phyloP scores from a whole-genome alignment of 495 filamentous ascomycete genomes.

The Parachaetomium inaequale region DNA sequence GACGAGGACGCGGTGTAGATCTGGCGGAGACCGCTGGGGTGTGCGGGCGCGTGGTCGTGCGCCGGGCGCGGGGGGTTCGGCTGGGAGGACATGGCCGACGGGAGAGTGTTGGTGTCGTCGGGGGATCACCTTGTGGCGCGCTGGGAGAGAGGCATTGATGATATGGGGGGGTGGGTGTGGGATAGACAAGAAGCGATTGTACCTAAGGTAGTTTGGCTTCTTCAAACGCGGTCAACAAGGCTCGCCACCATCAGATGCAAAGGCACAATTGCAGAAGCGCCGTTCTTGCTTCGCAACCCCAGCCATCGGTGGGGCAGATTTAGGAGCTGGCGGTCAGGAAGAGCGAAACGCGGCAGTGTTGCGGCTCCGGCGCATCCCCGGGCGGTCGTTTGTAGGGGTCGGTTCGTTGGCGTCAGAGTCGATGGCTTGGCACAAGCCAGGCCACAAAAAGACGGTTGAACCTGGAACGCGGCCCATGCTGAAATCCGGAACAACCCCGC shows the following conservation, averaged over 20 bases:
- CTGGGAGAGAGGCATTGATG: constrained; percentile 5
- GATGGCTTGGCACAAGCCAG: not conserved
- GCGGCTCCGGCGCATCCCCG: constrained; percentile 8
- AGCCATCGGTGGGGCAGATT: constrained; percentile 6
- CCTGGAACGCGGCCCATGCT: too few species aligned
- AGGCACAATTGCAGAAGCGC: constrained; percentile 8
- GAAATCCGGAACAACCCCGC: not conserved
- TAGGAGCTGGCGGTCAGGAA: not conserved
- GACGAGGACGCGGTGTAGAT: constrained; percentile 41
- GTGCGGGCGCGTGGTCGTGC: constrained; percentile 36
- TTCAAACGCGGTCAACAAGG: not conserved
- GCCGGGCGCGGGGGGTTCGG: constrained; percentile 5
- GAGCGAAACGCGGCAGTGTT: not conserved
- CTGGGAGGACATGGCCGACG: constrained; percentile 18
- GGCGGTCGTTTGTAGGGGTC: not conserved
- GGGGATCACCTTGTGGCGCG: constrained; percentile 4
- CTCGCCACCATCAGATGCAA: not conserved
- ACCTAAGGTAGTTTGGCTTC: not conserved
- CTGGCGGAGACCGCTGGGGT: constrained; percentile 45
- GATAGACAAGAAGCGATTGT: too few species aligned
- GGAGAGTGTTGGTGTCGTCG: not conserved
- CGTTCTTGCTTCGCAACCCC: not conserved
- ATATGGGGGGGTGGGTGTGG: too few species aligned
- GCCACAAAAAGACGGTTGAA: not conserved
- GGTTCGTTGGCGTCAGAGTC: not conserved